A percentile compares a stretch with the other conserved stretches of the same genome.
Evolutionary conservation across 176 grass and related monocot genomes (phyloP).

Genomic region (Rhipidocladum racemiflorum): DNA sequence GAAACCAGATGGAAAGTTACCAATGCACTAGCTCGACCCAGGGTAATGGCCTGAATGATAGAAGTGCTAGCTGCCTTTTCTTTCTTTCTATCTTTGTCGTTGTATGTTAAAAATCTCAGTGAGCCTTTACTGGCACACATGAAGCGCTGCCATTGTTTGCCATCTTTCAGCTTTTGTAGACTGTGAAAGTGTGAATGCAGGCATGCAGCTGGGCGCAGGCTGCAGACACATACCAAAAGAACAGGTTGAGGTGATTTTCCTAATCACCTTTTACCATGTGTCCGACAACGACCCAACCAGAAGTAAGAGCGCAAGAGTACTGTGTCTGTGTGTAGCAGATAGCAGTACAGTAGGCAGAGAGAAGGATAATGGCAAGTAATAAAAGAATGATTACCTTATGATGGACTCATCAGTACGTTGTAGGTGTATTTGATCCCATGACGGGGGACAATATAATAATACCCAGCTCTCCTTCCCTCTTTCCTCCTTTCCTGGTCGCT

Average conservation of each 20-base stretch:
- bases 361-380: background rate
- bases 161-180: background rate
- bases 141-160: background rate
- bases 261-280: background rate
- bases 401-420: constrained; percentile 4
- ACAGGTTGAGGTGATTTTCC: background rate
- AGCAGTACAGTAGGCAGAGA: background rate
- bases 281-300: background rate
- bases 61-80: background rate
- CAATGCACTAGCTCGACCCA: background rate
- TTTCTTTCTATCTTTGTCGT: background rate
- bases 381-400: constrained; percentile 39
- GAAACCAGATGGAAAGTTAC: background rate
- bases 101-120: background rate
- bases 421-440: background rate
- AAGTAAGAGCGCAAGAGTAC: background rate
- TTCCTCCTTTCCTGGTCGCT: too few relatives aligned
- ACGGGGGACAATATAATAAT: background rate
- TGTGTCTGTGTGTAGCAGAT: background rate
- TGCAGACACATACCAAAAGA: background rate
- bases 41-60: background rate
- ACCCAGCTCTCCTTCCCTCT: background rate
- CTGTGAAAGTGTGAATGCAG: background rate
- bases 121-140: background rate
- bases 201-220: background rate